Conservation (phyloP, 2,329 filamentous ascomycete species). For the Furcasterigmium furcatum region DNA sequence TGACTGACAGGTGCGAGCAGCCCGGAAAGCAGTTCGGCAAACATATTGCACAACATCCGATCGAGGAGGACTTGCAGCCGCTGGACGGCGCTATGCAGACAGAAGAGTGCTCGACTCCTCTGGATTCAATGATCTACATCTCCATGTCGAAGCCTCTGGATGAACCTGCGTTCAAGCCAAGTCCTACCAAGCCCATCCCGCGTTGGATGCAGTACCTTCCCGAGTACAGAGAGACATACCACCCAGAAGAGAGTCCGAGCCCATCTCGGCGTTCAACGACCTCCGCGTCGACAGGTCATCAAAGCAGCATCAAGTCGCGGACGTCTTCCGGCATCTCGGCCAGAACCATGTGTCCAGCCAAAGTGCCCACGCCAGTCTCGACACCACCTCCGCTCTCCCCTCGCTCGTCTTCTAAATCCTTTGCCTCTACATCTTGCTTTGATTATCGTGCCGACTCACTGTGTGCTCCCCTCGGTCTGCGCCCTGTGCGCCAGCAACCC, state of each 20-base stretch:
- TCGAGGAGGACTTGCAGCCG: neutral
- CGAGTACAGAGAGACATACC: neutral
- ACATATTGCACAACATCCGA: neutral
- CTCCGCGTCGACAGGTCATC: neutral
- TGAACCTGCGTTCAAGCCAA: conserved; percentile 41
- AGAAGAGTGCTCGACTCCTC: conserved; percentile 10
- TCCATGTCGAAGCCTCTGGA: conserved; percentile 46
- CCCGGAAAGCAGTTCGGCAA: too few relatives aligned
- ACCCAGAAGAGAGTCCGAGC: neutral
- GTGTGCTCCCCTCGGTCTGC: neutral
- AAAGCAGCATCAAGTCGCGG: neutral
- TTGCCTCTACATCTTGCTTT: neutral
- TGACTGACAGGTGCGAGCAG: too few relatives aligned
- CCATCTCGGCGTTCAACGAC: neutral
- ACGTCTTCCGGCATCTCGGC: conserved; percentile 4
- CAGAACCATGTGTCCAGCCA: neutral
- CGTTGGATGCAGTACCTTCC: conserved; percentile 33
- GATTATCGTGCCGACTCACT: neutral
- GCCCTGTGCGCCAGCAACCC: conserved; percentile 6
- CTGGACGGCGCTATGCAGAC: conserved; percentile 18
- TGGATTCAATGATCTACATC: conserved; percentile 40
- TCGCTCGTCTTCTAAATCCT: conserved; percentile 3
- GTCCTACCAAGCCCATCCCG: conserved; percentile 49
- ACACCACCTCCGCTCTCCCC: neutral
- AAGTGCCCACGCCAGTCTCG: neutral